These are phyloP conservation scores for Gossypium davidsonii DNA, from an alignment of 441 rosid species.

Conservation along the genomic window DNA sequence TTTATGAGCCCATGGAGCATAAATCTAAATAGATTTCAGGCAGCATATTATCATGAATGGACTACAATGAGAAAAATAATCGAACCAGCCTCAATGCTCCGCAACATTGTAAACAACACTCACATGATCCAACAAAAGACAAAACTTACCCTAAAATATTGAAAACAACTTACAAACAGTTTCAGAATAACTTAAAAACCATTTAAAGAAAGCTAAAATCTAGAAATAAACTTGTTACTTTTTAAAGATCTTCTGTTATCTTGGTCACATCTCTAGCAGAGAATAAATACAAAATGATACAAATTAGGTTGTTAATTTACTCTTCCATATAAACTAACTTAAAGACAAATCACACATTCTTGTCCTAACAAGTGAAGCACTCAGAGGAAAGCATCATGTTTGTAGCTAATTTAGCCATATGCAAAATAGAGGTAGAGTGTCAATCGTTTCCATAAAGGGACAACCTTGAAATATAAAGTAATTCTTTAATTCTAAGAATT, in stretches of 20 bases:
- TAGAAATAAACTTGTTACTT: neutral
- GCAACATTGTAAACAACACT: neutral
- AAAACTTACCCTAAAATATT: neutral
- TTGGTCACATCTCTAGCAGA: neutral
- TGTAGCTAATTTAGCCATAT: neutral
- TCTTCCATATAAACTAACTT: neutral
- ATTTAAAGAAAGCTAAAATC: neutral
- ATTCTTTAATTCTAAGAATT: neutral
- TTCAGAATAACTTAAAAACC: neutral
- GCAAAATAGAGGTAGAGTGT: neutral
- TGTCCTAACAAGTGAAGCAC: neutral
- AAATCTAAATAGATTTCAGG: neutral
- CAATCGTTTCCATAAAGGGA: neutral
- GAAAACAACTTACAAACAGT: neutral
- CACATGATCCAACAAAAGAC: neutral
- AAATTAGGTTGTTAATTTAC: neutral
- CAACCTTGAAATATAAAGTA: neutral
- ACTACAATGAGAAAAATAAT: neutral
- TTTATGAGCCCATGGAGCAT: neutral
- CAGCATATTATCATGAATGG: neutral
- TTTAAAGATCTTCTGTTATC: neutral
- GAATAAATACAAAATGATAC: neutral
- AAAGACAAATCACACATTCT: neutral
- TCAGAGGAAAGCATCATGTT: neutral
- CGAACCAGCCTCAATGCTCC: neutral